These are phyloP conservation scores for Mycena floridula DNA, from an alignment of 768 basidiomycete species.

Conservation along the genomic window DNA sequence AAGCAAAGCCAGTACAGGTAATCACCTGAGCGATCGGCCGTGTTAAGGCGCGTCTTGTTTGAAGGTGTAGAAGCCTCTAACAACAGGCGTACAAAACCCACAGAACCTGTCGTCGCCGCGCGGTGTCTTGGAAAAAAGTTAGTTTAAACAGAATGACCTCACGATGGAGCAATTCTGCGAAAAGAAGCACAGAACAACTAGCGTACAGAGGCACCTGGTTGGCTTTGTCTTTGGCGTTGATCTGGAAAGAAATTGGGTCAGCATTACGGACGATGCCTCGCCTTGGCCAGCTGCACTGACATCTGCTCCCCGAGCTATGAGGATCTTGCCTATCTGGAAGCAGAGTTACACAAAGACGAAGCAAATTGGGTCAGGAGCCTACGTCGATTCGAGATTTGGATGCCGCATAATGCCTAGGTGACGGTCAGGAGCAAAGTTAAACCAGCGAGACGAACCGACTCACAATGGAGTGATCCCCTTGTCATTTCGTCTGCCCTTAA, in stretches of 20 bases:
- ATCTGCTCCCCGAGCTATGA: constrained; percentile 87
- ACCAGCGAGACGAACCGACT: constrained; percentile 20
- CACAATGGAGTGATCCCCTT: constrained; percentile 84
- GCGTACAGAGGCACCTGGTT: constrained; percentile 86
- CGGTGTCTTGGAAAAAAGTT: constrained; percentile 59
- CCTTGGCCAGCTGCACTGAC: constrained; percentile 47
- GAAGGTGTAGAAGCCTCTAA: constrained; percentile 74
- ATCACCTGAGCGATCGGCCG: constrained; percentile 71
- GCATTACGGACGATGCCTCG: constrained; percentile 24
- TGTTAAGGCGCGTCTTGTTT: constrained; percentile 80
- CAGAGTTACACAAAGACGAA: neutral
- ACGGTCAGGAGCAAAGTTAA: constrained; percentile 6
- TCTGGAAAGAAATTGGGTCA: constrained; percentile 42
- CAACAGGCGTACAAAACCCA: constrained; percentile 83
- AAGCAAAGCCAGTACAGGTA: constrained; percentile 6
- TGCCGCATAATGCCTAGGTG: constrained; percentile 80
- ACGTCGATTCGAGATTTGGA: constrained; percentile 88
- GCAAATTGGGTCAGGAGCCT: constrained; percentile 18
- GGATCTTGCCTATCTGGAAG: constrained; percentile 75
- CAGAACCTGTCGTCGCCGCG: constrained; percentile 92
- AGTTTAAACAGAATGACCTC: constrained; percentile 15
- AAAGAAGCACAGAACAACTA: too few relatives aligned
- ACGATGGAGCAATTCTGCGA: constrained; percentile 12
- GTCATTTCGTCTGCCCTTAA: constrained; percentile 51
- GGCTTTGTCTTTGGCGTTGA: constrained; percentile 91